phyloP scores from a whole-genome alignment of 345 rosid species.

The Eutrema heterophyllum region DNA sequence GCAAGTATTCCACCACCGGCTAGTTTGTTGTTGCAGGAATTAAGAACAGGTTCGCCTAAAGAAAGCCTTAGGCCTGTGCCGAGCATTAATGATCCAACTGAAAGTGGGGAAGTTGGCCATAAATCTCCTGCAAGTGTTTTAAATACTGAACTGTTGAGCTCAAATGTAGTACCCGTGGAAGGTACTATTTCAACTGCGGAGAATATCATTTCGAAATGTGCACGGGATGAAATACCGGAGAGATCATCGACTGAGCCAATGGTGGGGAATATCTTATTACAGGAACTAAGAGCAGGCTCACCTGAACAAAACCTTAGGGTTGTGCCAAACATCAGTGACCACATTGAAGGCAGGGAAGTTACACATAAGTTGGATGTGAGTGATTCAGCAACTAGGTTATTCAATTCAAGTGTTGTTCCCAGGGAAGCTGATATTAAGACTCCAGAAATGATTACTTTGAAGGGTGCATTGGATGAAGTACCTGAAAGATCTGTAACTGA shows the following conservation, averaged over 20 bases:
- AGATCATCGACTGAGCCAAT: conserved; percentile 15
- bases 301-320: conserved; percentile 10
- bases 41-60: conserved; percentile 19
- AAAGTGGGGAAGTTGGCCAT: conserved; percentile 14
- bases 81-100: conserved; percentile 17
- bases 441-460: conserved; percentile 2
- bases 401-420: conserved; percentile 21
- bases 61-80: conserved; percentile 13
- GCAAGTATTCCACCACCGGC: conserved; percentile 22
- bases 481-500: conserved; percentile 24
- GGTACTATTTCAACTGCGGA: conserved; percentile 1
- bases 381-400: conserved; percentile 22
- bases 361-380: conserved; percentile 15
- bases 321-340: conserved; percentile 16
- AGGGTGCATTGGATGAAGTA: conserved; percentile 22
- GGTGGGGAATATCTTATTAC: conserved; percentile 1
- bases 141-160: neutral
- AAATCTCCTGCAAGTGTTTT: conserved; percentile 19
- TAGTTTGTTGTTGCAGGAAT: conserved; percentile 25
- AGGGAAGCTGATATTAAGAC: conserved; percentile 19
- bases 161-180: conserved; percentile 11
- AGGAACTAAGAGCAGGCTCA: conserved; percentile 15
- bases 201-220: conserved; percentile 1
- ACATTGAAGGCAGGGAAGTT: conserved; percentile 9
- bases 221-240: neutral